Evolutionary conservation across 1,139 yeast genomes (phyloP), one percentile per base, ranked within the genome.

Genomic region (Suhomyces choctaworum): DNA sequence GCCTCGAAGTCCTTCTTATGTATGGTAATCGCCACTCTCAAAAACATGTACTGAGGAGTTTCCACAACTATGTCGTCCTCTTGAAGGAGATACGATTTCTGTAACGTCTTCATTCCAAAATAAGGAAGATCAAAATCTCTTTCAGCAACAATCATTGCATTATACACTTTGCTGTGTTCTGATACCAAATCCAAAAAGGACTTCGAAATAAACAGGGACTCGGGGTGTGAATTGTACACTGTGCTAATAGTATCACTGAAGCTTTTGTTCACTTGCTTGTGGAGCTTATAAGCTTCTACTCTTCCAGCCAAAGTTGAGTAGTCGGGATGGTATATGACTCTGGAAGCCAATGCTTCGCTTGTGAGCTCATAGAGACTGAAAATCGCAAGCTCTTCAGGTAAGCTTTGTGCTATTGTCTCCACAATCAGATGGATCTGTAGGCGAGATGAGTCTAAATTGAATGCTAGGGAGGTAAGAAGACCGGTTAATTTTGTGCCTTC

Each of bases 1-100:
- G 56, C 51, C 0, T 53, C 61, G 5, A 74, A 45, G 44, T 72
- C 65, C 11, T 49, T 50, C 16, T 62, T 64, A 47, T 76, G 80
- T 15, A 76, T 74, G 4, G 78, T 79, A n/a, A 76, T 51, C 2
- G 80, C 66, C 3, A 75, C 80, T 40, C 81, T 52, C 64, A 76
- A 60, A 34, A 73, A 62, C 53, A 76, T 47, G 43, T 54, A 73
- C 50, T 75, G 80, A 2, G 80, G 80, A 7, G 76, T 66, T 47
- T 76, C 81, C n/a, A 63, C 60, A 1, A 65, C 52, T 24, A 40
- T 41, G 3, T 60, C 66, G 43, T 66, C 52, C 29, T 62, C 53
- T 25, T 55, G 57, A 14, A 75, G 48, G 22, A 76, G 52, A 45
- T 76, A 76, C 7, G 78, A 69, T 44, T 66, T 64, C 44, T 70